Percentiles rank a stretch among this genome's conserved stretches.
phyloP scores from a whole-genome alignment of 1,284 basidiomycete species.

The Meripilus lineatus region DNA sequence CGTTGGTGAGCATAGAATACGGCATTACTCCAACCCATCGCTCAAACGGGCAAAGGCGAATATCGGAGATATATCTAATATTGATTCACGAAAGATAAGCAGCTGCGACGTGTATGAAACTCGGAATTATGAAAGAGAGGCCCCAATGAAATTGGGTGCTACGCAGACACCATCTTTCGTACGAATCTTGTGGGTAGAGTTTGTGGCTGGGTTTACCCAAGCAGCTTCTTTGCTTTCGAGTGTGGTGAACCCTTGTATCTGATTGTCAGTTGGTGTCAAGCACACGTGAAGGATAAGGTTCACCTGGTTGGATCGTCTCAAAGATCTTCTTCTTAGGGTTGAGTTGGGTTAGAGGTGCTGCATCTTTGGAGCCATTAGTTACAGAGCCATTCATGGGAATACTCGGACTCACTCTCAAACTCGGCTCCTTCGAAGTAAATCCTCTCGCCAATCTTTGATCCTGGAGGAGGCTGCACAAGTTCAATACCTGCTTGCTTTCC shows the following conservation, averaged over 20 bases:
- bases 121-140: conserved; percentile 71
- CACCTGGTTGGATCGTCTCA: conserved; percentile 88
- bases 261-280: not conserved
- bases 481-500: conserved; percentile 92
- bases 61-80: no score
- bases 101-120: not conserved
- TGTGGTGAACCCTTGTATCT: conserved; percentile 71
- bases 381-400: not conserved
- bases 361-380: conserved; percentile 38
- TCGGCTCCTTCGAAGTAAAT: conserved; percentile 90
- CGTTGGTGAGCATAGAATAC: no score
- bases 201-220: conserved; percentile 86
- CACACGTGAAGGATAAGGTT: not conserved
- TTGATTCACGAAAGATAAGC: not conserved
- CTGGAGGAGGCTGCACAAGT: conserved; percentile 83
- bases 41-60: no score
- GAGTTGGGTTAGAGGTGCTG: conserved; percentile 71
- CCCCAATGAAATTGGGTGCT: conserved; percentile 81
- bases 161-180: conserved; percentile 81
- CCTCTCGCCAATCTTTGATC: conserved; percentile 83
- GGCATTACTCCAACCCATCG: no score
- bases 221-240: conserved; percentile 83
- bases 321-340: conserved; percentile 99
- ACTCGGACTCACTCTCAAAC: conserved; percentile 62
- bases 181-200: conserved; percentile 76